Percentiles rank a stretch among this genome's conserved stretches.
phyloP scores from a whole-genome alignment of 345 rosid genomes.

The Garcia nutans region DNA sequence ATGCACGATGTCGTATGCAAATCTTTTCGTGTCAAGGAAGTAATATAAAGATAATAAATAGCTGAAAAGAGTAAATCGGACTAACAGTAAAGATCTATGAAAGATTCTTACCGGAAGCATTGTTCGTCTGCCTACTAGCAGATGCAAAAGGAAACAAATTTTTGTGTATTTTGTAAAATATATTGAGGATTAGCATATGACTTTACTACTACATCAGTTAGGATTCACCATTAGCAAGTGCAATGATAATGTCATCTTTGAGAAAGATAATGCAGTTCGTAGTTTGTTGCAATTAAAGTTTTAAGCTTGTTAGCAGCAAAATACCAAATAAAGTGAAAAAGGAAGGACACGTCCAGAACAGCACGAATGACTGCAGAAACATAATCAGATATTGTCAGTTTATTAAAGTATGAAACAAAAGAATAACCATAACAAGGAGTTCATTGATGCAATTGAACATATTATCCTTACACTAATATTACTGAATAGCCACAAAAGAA shows the following conservation, averaged over 20 bases:
- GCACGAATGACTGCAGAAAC: conserved; percentile 90
- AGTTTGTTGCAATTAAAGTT: background rate
- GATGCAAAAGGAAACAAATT: background rate
- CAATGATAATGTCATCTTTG: background rate
- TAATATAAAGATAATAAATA: background rate
- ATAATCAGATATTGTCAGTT: conserved; percentile 20
- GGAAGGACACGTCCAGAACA: conserved; percentile 99
- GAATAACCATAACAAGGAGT: background rate
- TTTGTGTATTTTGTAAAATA: background rate
- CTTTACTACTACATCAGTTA: too few relatives aligned
- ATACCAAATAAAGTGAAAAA: conserved; percentile 23
- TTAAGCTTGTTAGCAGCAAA: conserved; percentile 3
- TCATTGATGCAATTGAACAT: conserved; percentile 3
- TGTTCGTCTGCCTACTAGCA: background rate
- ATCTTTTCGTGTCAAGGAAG: conserved; percentile 66
- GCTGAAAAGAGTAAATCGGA: background rate
- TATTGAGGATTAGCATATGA: background rate
- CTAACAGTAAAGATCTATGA: background rate
- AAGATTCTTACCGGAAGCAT: background rate
- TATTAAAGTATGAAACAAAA: conserved; percentile 3
- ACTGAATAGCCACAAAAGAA: background rate
- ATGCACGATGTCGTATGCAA: conserved; percentile 95
- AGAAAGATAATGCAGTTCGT: background rate
- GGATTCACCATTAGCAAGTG: background rate
- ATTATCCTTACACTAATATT: background rate